Conservation (phyloP, 225 moss, liverwort and hornwort genomes). For the Takakia lepidozioides region DNA sequence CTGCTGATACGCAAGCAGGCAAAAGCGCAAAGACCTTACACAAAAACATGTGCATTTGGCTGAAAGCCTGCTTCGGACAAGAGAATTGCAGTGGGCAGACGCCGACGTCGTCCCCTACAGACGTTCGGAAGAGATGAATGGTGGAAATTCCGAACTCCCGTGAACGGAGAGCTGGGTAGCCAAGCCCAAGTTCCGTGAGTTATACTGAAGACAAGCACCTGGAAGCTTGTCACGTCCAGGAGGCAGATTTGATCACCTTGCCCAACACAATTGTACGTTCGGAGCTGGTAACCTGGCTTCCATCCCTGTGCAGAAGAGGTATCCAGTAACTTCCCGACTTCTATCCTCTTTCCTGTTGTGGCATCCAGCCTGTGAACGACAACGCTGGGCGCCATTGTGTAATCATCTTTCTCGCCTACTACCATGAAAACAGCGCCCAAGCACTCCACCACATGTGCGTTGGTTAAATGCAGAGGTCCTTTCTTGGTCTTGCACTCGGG, state of each 20-base stretch:
- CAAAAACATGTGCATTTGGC: too few relatives aligned
- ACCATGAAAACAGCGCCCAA: conserved; percentile 8
- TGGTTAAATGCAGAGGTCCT: conserved; percentile 10
- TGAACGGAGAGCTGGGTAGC: conserved; percentile 15
- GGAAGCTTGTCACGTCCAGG: conserved; percentile 17
- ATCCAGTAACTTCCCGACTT: conserved; percentile 6
- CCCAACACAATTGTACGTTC: conserved; percentile 12
- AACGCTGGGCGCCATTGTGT: conserved; percentile 2
- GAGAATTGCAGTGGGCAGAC: conserved; percentile 11
- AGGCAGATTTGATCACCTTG: conserved; percentile 15
- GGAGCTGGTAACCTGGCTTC: conserved; percentile 9
- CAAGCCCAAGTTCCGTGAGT: conserved; percentile 12
- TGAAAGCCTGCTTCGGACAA: conserved; percentile 18
- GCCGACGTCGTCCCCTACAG: conserved; percentile 4
- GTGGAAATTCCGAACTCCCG: conserved; percentile 10
- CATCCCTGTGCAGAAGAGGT: conserved; percentile 6
- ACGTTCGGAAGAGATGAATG: conserved; percentile 9
- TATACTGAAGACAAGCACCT: conserved; percentile 9
- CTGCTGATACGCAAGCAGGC: too few relatives aligned
- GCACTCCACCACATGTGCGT: conserved; percentile 14
- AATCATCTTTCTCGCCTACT: conserved; percentile 13
- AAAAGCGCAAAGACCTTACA: too few relatives aligned
- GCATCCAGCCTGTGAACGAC: conserved; percentile 12
- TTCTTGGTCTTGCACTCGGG: conserved; percentile 11
- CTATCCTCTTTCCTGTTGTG: not conserved